A percentile compares a stretch with the other conserved stretches of the same genome.
phyloP scores from a whole-genome alignment of 2,329 filamentous ascomycete species.

The Macroventuria anomochaeta region DNA sequence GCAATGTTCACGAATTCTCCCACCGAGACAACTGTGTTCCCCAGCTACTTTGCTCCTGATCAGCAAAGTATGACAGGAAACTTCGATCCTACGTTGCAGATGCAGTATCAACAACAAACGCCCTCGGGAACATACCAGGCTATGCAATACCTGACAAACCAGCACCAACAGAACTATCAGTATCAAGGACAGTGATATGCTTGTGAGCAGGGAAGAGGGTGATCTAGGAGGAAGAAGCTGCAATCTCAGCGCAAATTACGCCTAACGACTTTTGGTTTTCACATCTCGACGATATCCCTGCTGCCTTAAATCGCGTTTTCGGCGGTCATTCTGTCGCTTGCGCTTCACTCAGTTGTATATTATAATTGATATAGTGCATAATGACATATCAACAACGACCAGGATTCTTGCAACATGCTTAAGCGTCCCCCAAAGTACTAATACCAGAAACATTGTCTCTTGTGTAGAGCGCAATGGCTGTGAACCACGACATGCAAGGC shows the following conservation, averaged over 20 bases:
- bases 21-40: constrained; percentile 43
- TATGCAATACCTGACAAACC: constrained; percentile 41
- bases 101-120: constrained; percentile 38
- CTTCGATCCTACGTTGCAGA: constrained; percentile 35
- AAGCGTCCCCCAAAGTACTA: neutral
- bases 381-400: neutral
- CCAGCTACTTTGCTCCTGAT: constrained; percentile 42
- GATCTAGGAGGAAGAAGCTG: neutral
- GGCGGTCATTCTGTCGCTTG: constrained; percentile 17
- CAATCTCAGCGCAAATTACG: neutral
- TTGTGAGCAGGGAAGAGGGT: neutral
- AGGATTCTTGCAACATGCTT: neutral
- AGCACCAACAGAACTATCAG: constrained; percentile 38
- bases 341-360: constrained; percentile 1
- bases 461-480: neutral
- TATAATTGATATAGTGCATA: constrained; percentile 6
- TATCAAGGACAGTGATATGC: constrained; percentile 19
- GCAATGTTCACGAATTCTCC: constrained; percentile 47
- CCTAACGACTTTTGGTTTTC: constrained; percentile 4
- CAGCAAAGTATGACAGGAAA: constrained; percentile 37
- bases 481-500: neutral
- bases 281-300: constrained; percentile 12
- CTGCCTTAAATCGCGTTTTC: constrained; percentile 8
- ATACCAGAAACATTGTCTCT: neutral
- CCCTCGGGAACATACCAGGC: constrained; percentile 35